Conservation (phyloP, 305 asterid genomes). For the Lippia alba region DNA sequence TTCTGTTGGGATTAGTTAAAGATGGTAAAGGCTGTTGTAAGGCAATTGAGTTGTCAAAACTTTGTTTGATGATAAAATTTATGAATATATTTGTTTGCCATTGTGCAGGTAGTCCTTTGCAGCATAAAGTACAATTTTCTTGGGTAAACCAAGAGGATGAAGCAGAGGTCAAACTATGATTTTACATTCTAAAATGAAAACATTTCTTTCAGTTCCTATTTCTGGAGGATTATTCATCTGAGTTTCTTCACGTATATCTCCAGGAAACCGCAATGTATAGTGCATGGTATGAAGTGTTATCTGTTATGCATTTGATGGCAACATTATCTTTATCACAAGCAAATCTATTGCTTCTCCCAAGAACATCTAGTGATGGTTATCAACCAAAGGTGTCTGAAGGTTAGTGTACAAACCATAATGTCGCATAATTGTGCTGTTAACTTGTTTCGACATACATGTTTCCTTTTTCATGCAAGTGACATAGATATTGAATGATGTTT, state of each 20-base stretch:
- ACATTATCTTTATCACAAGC: constrained; percentile 66
- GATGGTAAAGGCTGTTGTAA: constrained; percentile 51
- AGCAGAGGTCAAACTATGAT: constrained; percentile 52
- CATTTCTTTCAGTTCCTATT: constrained; percentile 3
- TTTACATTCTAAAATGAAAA: constrained; percentile 3
- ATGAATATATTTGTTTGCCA: constrained; percentile 29
- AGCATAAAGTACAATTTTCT: constrained; percentile 66
- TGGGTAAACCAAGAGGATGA: constrained; percentile 84
- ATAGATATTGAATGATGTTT: constrained; percentile 1
- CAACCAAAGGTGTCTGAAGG: constrained; percentile 76
- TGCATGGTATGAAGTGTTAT: constrained; percentile 71
- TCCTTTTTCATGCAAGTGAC: constrained; percentile 12
- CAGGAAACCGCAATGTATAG: constrained; percentile 68
- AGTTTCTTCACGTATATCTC: constrained; percentile 23
- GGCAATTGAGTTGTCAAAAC: constrained; percentile 1
- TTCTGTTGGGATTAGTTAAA: constrained; percentile 68
- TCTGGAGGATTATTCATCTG: constrained; percentile 11
- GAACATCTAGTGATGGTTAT: constrained; percentile 64
- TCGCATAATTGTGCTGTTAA: constrained; percentile 13
- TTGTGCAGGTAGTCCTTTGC: constrained; percentile 60
- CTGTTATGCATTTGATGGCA: constrained; percentile 73
- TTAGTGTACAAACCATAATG: constrained; percentile 28
- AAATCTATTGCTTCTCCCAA: constrained; percentile 65
- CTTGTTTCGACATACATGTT: neutral
- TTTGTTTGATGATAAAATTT: constrained; percentile 16